A percentile compares a stretch with the other conserved stretches of the same genome.
Evolutionary conservation across 768 basidiomycete species (phyloP).

Genomic region (Suillus brevipes): DNA sequence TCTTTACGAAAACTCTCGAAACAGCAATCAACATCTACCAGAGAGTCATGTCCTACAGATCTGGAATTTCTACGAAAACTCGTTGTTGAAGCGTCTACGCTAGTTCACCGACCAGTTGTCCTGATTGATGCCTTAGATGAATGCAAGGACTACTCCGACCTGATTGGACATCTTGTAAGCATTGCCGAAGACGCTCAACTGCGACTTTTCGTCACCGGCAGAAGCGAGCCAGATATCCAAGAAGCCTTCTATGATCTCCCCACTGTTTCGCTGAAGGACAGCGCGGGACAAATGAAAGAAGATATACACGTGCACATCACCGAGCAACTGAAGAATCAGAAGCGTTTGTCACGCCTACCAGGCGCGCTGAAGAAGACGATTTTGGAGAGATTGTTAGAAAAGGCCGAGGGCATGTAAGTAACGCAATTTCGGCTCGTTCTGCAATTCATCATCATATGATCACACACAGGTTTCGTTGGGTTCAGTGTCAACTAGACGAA

Average conservation of each 20-base stretch:
- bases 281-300: neutral
- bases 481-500: conserved; percentile 8
- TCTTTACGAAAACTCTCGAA: neutral
- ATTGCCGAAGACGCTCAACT: neutral
- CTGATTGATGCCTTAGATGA: conserved; percentile 17
- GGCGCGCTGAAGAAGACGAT: neutral
- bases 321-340: neutral
- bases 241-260: neutral
- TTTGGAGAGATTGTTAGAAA: neutral
- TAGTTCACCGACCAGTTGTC: neutral
- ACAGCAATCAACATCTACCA: neutral
- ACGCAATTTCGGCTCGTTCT: neutral
- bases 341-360: neutral
- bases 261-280: conserved; percentile 4
- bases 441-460: neutral
- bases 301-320: conserved; percentile 4
- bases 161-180: neutral
- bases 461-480: conserved; percentile 10
- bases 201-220: conserved; percentile 11
- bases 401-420: conserved; percentile 11
- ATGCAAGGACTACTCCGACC: conserved; percentile 3
- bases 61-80: neutral
- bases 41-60: neutral
- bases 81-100: neutral
- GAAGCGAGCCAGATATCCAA: neutral